These are phyloP conservation scores for Aspergillus pseudoviridinutans DNA, from an alignment of 2,329 filamentous ascomycete genomes.

Conservation along the genomic window DNA sequence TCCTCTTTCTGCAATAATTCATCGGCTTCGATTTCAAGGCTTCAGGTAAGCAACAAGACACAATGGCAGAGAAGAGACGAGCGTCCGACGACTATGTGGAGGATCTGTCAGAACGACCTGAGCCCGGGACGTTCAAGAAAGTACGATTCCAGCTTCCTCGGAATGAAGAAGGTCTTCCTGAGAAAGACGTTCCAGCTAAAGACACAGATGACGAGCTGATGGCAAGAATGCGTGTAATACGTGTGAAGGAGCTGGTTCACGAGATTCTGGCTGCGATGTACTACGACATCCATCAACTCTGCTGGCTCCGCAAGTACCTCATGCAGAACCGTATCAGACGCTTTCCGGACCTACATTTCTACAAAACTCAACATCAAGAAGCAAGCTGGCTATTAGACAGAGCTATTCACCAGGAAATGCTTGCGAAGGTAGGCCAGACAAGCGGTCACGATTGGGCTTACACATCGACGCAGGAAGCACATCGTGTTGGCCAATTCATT, in stretches of 20 bases:
- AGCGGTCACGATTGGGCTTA: not conserved
- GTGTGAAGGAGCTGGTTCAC: not conserved
- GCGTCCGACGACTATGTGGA: not conserved
- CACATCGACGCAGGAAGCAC: not conserved
- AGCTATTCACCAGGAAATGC: not conserved
- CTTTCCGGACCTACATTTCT: not conserved
- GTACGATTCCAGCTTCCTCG: not conserved
- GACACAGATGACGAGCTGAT: not conserved
- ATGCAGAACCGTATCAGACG: not conserved
- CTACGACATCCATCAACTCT: slow-evolving; percentile 4
- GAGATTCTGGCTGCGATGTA: slow-evolving; percentile 8
- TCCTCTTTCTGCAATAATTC: not conserved
- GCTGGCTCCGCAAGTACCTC: not conserved
- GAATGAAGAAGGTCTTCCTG: not conserved
- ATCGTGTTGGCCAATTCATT: slow-evolving; percentile 3
- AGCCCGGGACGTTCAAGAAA: not conserved
- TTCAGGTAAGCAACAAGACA: not conserved
- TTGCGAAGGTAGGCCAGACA: not conserved
- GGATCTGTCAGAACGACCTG: not conserved
- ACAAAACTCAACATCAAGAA: not conserved
- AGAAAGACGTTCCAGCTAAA: not conserved
- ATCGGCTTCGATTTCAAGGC: not conserved
- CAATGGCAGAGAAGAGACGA: not conserved
- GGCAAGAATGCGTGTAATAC: not conserved
- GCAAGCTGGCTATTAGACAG: not conserved